Base-by-base conservation (phyloP, 352 stramenopile species). In the Pythium myriotylum region DNA sequence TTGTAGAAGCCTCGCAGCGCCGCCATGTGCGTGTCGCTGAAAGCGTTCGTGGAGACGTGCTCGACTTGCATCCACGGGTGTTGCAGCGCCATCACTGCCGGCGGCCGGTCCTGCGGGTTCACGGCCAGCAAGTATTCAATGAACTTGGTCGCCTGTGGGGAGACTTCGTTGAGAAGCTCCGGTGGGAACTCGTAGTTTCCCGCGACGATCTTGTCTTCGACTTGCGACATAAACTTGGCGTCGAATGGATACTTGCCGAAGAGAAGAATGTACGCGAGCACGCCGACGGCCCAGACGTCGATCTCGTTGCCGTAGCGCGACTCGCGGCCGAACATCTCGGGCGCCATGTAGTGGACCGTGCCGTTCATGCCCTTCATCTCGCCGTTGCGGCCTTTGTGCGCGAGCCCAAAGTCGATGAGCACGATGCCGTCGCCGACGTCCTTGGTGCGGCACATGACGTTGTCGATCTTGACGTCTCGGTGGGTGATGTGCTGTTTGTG, bases 401-500 rank as follows among this genome's bases (percentile, higher is more conserved):
- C 83, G 35, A 94, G 70, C 2, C 86, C 86, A 76, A 94, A 94
- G 57, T 94, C 86, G 29, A 94, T 88, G 14, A 94, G 72, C 62
- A 91, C 41, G 26, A 91, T 72, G 40, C 84, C 80, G 26, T 79
- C 70, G 16, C 59, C 62, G 7, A 86, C 33, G 47, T 82, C 53
- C 2, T 54, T 22, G 0, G 70, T 77, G 59, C 83, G 84, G 63
- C 81, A 83, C 54, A 95, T 49, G n/a, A 95, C 72, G 65, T 95
- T 95, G 60, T 95, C 86, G 35, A 89, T 67, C 62, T 95, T 95
- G 43, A 95, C 58, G 59, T 95, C 86, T 41, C 86, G 84, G 59
- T 95, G 86, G 2, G 84, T 92, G 52, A 95, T 87, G 22, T 84
- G 82, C 41, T 74, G 72, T 14, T 76, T 59, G 64, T 95, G 86